Percentiles rank a stretch among this genome's conserved stretches.
phyloP scores from a whole-genome alignment of 345 rosid species.

The Rhizophora mangle region DNA sequence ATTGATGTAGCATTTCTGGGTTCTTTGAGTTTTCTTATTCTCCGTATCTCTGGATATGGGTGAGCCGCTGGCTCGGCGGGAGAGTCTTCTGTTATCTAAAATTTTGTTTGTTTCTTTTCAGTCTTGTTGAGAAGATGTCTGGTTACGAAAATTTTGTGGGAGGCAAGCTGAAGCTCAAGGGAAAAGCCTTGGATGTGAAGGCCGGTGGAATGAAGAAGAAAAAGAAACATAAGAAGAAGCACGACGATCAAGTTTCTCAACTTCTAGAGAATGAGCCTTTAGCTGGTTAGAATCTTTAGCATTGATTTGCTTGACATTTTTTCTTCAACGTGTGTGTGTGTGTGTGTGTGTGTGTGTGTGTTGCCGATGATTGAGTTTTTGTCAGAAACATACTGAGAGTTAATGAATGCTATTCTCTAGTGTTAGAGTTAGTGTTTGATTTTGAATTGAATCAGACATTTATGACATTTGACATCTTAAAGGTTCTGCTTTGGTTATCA shows the following conservation, averaged over 20 bases:
- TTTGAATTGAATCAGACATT: neutral
- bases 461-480: too few species aligned
- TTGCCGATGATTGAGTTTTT: neutral
- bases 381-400: neutral
- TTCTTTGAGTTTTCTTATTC: too few species aligned
- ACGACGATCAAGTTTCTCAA: conserved; percentile 36
- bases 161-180: conserved; percentile 91
- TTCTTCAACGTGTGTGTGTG: neutral
- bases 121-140: conserved; percentile 44
- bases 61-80: too few species aligned
- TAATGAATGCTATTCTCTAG: neutral
- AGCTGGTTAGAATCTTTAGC: conserved; percentile 33
- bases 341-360: too few species aligned
- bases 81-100: too few species aligned
- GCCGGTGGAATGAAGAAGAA: conserved; percentile 83
- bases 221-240: conserved; percentile 61
- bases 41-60: too few species aligned
- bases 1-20: too few species aligned
- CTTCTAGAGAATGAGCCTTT: conserved; percentile 35
- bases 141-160: conserved; percentile 66
- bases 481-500: too few species aligned
- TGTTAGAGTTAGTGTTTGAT: neutral
- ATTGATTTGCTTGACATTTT: neutral
- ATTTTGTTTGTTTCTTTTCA: too few species aligned
- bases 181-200: conserved; percentile 89